These are phyloP conservation scores for Cucumis sativus DNA, from an alignment of 306 rosid genomes.

Conservation along the genomic window DNA sequence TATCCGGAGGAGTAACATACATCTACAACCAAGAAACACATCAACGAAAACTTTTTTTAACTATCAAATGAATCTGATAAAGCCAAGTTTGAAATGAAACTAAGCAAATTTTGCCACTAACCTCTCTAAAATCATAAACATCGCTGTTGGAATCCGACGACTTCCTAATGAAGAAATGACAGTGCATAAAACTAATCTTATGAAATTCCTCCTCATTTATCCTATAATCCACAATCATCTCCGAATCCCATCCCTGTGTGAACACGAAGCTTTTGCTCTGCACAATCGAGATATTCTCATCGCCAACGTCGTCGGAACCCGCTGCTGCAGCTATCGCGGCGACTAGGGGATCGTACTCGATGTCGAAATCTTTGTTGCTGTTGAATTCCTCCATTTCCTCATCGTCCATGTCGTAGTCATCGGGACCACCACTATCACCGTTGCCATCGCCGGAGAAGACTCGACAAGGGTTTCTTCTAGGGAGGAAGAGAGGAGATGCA, in stretches of 20 bases:
- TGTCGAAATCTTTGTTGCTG: conserved; percentile 86
- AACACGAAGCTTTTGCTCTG: conserved; percentile 58
- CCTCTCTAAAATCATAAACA: too few species aligned
- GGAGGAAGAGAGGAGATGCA: conserved; percentile 2
- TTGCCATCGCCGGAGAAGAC: conserved; percentile 62
- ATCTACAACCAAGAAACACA: conserved; percentile 28
- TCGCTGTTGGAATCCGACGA: conserved; percentile 80
- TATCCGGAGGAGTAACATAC: conserved; percentile 98
- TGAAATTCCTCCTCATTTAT: conserved; percentile 87
- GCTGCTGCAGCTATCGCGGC: conserved; percentile 5
- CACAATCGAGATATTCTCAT: conserved; percentile 42
- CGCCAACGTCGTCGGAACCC: conserved; percentile 13
- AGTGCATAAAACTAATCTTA: conserved; percentile 59
- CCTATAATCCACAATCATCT: conserved; percentile 69
- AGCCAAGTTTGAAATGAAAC: too few species aligned
- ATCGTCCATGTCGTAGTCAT: conserved; percentile 78
- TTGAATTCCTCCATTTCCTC: conserved; percentile 79
- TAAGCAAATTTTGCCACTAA: too few species aligned
- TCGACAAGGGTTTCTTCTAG: conserved; percentile 29
- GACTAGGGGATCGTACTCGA: conserved; percentile 59
- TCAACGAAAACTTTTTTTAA: neutral
- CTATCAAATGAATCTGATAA: neutral
- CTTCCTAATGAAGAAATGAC: conserved; percentile 79
- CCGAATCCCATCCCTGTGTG: conserved; percentile 78
- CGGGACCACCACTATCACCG: conserved; percentile 43